Base-by-base conservation (phyloP, 2,329 filamentous ascomycete species). In the Nemania serpens region DNA sequence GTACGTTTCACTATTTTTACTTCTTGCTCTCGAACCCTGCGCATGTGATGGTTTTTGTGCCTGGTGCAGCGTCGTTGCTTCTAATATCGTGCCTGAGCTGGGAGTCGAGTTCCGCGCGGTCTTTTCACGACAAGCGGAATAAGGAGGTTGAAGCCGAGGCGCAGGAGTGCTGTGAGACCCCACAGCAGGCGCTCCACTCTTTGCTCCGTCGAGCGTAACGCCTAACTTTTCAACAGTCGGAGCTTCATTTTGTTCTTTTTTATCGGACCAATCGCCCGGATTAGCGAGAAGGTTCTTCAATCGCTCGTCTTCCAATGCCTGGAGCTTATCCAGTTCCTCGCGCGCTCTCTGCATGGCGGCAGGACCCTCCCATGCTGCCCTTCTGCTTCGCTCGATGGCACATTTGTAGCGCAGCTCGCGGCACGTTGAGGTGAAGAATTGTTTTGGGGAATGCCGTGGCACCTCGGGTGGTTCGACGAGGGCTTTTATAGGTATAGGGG, bases 371-470 rank as follows among this genome's bases (percentile, higher is more conserved):
- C 74, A 72, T n/a, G 63, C 60, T 10, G 69, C 65, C 0, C 69
- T 74, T 51, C 71, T 73, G 51, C 66, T 73, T 17, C 70, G 70
- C 58, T 74, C 70, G 12, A 75, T 67, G 10, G 70, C 71, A 18
- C 72, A 68, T 33, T 70, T 69, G 49, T 65, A 68, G 13, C 69
- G 59, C 11, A 69, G 61, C 34, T 73, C 69, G 2, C 68, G 64
- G 11, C 66, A 64, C 43, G 69, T 75, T 2, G 75, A 73, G 5
- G 70, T 70, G 57, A 77, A 75, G 52, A 76, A 74, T 6, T 70
- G 73, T 29, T 71, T 74, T 2, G 72, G 75, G 7, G 72, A 70
- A 29, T 61, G 55, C 9, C 52, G 68, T 3, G 55, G 61, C 17
- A 12, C 20, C 13, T 47, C 34, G 37, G 1, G 17, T 42, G 18